These are phyloP conservation scores for Cryptosporidium baileyi DNA, from an alignment of 169 alveolate genomes.

Conservation along the genomic window DNA sequence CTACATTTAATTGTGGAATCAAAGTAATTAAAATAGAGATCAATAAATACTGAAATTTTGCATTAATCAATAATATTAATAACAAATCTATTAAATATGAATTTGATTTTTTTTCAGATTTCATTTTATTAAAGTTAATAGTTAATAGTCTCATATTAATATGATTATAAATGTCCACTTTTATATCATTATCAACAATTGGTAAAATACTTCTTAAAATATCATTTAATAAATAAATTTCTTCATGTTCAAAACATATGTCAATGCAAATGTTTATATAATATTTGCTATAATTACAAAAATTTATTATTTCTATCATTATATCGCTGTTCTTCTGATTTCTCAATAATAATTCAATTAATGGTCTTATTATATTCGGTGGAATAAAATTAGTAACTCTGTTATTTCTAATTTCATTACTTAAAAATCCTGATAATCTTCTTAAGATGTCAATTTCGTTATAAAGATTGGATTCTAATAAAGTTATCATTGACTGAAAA, in stretches of 20 bases:
- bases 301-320: conserved; percentile 1
- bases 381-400: background rate
- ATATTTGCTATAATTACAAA: background rate
- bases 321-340: background rate
- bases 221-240: background rate
- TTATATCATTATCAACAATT: background rate
- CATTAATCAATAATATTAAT: conserved; percentile 2
- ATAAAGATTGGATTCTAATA: conserved; percentile 35
- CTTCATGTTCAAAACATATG: conserved; percentile 3
- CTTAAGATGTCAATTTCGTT: conserved; percentile 23
- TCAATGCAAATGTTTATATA: conserved; percentile 9
- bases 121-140: no score
- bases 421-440: conserved; percentile 2
- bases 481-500: conserved; percentile 66
- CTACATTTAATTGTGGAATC: background rate
- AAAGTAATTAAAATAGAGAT: background rate
- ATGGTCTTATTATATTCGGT: conserved; percentile 10
- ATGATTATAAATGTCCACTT: background rate
- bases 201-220: conserved; percentile 8
- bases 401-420: background rate
- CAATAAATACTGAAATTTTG: background rate
- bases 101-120: background rate
- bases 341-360: background rate
- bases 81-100: background rate
- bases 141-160: background rate